Evolutionary conservation across 1,284 basidiomycete genomes (phyloP).

Genomic region (Tilletia setariae): DNA sequence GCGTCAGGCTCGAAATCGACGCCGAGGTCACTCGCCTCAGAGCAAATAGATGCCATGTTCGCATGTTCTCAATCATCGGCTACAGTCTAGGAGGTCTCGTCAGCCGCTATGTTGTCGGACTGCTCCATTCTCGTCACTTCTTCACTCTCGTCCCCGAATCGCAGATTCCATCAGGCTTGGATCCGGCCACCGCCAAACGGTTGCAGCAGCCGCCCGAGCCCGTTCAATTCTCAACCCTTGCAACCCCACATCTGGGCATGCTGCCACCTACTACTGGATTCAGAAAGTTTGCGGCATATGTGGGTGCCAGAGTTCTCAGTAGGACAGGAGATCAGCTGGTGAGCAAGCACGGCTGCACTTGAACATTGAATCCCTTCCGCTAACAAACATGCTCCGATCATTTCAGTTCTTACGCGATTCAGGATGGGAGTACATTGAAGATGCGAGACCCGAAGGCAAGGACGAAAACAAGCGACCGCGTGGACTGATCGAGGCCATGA

Average conservation of each 20-base stretch:
- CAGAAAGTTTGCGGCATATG: constrained; percentile 61
- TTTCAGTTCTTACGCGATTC: constrained; percentile 28
- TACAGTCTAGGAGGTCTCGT: constrained; percentile 79
- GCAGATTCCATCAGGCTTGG: background rate
- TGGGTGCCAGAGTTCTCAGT: constrained; percentile 74
- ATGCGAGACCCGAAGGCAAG: background rate
- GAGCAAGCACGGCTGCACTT: background rate
- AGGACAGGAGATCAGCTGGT: constrained; percentile 75
- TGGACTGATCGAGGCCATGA: constrained; percentile 33
- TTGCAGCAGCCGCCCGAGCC: constrained; percentile 54
- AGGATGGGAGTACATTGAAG: constrained; percentile 26
- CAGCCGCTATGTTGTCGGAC: constrained; percentile 71
- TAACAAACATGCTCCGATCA: too few relatives aligned
- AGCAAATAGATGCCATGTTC: constrained; percentile 68
- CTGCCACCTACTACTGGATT: constrained; percentile 61
- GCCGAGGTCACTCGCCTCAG: constrained; percentile 26
- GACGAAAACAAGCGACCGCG: background rate
- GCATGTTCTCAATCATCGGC: constrained; percentile 51
- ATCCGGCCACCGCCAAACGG: background rate
- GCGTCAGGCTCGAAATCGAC: constrained; percentile 65
- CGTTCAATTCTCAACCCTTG: constrained; percentile 75
- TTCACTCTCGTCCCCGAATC: constrained; percentile 21
- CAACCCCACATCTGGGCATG: constrained; percentile 74
- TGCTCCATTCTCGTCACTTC: constrained; percentile 62
- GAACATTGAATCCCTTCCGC: background rate